Evolutionary conservation across 208 protist species (phyloP), one percentile per base, ranked within the genome.

Genomic region (Plasmodiophora brassicae): DNA sequence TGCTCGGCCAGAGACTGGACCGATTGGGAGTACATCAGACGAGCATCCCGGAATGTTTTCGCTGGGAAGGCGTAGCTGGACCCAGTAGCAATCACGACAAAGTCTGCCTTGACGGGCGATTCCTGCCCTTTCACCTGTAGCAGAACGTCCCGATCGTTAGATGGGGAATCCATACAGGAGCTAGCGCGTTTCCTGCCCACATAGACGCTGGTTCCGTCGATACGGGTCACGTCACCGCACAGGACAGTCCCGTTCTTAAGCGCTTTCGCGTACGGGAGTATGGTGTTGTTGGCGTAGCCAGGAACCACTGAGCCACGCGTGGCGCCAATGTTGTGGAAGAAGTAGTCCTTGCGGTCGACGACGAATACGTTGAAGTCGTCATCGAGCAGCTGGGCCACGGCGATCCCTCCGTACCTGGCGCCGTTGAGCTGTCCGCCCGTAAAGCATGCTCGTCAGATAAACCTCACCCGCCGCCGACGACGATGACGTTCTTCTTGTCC

Each of bases 271-370:
- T 78, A 78, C 65, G 65, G 65, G 5, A 78, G n/a, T 5, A 78
- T 5, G 65, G 41, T 32, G n/a, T 78, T 78, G 65, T 78, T 32
- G n/a, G 41, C 65, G n/a, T 36, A 78, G 5, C 65, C 65, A 5
- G 65, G 65, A 36, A 78, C 65, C 5, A 32, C n/a, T 38, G 65
- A 5, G 14, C 32, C 85, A 22, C 85, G 50, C 5, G 65, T 1
- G 8, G 85, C 85, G 46, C 85, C 85, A 44, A 88, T 43, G 36
- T 88, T 88, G 57, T 88, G 85, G 36, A 88, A n/a, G n/a, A 87
- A 87, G 57, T 85, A 88, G 5, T 50, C 71, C 85, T 88, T 88
- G 1, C 50, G 85, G 46, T 88, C 85, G n/a, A 88, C 65, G 35
- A 88, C n/a, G 36, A 85, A 43, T 28, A 88, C 85, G 5, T 88